Evolutionary conservation across 495 filamentous ascomycete genomes (phyloP).

Genomic region (Cercophora samala): DNA sequence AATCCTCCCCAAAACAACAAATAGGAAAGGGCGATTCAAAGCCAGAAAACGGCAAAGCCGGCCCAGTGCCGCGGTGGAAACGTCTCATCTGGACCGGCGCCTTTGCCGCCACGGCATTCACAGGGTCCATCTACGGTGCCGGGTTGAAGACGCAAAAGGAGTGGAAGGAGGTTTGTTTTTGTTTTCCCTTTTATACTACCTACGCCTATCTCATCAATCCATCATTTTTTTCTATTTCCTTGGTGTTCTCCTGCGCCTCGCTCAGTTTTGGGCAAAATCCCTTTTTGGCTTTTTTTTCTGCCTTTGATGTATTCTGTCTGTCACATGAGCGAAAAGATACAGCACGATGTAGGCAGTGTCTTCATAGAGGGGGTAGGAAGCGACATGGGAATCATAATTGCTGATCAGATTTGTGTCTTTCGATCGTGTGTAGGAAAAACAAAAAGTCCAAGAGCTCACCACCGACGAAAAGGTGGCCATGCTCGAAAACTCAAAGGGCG

Average conservation of each 20-base stretch:
- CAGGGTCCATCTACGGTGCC: conserved; percentile 55
- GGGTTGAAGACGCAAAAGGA: conserved; percentile 55
- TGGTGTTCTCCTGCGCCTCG: no score
- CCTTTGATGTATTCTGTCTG: no score
- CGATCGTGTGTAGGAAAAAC: conserved; percentile 35
- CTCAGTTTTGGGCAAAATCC: no score
- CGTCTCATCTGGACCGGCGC: conserved; percentile 43
- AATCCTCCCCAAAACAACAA: background rate
- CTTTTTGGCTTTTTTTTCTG: no score
- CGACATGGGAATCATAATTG: no score
- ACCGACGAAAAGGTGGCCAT: conserved; percentile 36
- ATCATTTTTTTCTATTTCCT: no score
- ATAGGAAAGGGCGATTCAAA: background rate
- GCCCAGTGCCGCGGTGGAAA: conserved; percentile 26
- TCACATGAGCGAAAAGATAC: no score
- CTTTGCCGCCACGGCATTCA: conserved; percentile 48
- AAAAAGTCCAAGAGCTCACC: conserved; percentile 32
- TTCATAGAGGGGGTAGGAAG: no score
- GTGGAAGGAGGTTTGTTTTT: conserved; percentile 27
- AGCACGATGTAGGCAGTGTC: no score
- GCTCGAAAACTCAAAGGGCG: conserved; percentile 35
- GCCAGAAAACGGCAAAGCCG: background rate
- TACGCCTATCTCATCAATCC: no score
- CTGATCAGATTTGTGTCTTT: no score
- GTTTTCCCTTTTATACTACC: background rate